Percentiles rank a stretch among this genome's conserved stretches.
These are phyloP conservation scores for Malus asiatica DNA, from an alignment of 306 rosid species.

Conservation along the genomic window DNA sequence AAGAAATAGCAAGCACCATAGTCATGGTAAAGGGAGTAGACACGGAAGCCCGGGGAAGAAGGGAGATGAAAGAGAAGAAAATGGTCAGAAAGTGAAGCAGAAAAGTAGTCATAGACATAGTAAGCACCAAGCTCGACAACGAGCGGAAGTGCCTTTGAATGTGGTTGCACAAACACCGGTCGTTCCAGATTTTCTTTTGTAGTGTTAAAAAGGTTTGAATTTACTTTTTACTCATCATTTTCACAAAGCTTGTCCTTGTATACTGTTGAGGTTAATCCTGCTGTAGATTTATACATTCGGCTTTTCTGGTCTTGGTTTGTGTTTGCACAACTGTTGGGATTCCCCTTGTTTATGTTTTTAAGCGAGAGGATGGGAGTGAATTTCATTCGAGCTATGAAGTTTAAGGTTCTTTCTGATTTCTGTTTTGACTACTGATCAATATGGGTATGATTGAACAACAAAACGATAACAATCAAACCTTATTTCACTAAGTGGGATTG, in stretches of 20 bases:
- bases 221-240: slow-evolving; percentile 20
- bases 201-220: slow-evolving; percentile 21
- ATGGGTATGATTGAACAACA: no score
- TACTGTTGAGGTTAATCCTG: slow-evolving; percentile 22
- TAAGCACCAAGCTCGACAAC: slow-evolving; percentile 57
- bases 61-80: slow-evolving; percentile 45
- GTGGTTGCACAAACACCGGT: slow-evolving; percentile 59
- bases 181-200: slow-evolving; percentile 90
- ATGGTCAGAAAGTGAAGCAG: slow-evolving; percentile 46
- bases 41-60: slow-evolving; percentile 42
- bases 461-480: no score
- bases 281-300: slow-evolving; percentile 31
- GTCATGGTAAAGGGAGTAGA: slow-evolving; percentile 49
- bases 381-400: not conserved
- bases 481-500: no score
- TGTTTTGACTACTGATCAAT: not conserved
- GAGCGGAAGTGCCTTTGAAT: slow-evolving; percentile 48
- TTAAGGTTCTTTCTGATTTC: not conserved
- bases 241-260: slow-evolving; percentile 14
- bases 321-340: slow-evolving; percentile 1
- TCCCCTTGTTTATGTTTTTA: not conserved
- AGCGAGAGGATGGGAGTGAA: not conserved
- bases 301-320: not conserved
- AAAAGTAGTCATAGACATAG: slow-evolving; percentile 54
- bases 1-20: slow-evolving; percentile 48